Base-by-base conservation (phyloP, 2,329 filamentous ascomycete species). In the Tolypocladium paradoxum region DNA sequence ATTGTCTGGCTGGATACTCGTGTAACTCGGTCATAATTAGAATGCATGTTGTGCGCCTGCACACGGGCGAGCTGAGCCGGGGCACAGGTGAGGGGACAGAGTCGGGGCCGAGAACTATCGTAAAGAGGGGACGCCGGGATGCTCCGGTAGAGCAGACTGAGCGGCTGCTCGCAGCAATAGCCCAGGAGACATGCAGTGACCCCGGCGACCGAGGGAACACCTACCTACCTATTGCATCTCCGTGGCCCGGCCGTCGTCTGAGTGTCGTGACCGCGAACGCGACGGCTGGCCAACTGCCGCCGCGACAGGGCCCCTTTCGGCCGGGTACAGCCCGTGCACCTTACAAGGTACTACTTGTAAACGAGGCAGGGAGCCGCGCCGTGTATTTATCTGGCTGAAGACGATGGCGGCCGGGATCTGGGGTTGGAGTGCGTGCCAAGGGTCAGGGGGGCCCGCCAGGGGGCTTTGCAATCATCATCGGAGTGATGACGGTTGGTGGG, bases 351-450 rank as follows among this genome's bases (percentile, higher is more conserved):
- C n/a, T n/a, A n/a, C n/a, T n/a, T n/a, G n/a, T 35, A 52, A 52
- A 52, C 40, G 50, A 52, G 50, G 43, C 33, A 36, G 34, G 33
- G 34, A 52, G 43, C 50, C 50, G 34, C 48, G 48, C 24, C 24
- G 20, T 49, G 8, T 37, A 35, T 49, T 16, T 37, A 35, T 35
- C 48, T 29, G 43, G 16, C 43, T 5, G 7, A 3, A 1, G 24
- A 31, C 24, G 43, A 36, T 36, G 35, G 34, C 34, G 35, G 18
- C 35, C 16, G 16, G 16, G 24, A 46, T 46, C 16, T 12, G 20
- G n/a, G n/a, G n/a, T n/a, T n/a, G n/a, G n/a, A n/a, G n/a, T n/a
- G n/a, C n/a, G 11, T 22, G 37, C 37, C 36, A 22, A 40, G 37
- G 18, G 37, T 2, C 9, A 12, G n/a, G 37, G n/a, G n/a, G n/a